Evolutionary conservation across 2,329 filamentous ascomycete species (phyloP).

Genomic region (Neophaeococcomyces mojaviensis): DNA sequence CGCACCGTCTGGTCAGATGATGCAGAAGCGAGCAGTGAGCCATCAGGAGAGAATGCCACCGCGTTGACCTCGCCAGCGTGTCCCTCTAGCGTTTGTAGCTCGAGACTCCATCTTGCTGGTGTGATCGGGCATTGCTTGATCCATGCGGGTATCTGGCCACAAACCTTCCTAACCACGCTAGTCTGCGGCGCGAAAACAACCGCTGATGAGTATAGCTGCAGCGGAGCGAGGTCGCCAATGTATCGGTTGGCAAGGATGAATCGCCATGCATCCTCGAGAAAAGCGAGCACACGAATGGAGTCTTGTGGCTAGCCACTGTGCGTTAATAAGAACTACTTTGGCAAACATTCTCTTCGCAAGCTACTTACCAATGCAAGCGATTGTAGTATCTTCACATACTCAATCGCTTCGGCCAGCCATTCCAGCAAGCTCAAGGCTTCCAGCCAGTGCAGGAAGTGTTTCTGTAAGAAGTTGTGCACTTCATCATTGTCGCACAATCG

Average conservation of each 20-base stretch:
- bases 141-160: constrained; percentile 14
- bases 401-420: constrained; percentile 14
- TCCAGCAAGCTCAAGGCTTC: constrained; percentile 24
- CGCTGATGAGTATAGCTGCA: constrained; percentile 31
- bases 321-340: neutral
- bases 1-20: constrained; percentile 7
- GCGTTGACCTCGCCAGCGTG: constrained; percentile 15
- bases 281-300: constrained; percentile 13
- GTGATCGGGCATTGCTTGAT: constrained; percentile 8
- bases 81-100: constrained; percentile 23
- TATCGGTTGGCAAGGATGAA: constrained; percentile 27
- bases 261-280: constrained; percentile 27
- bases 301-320: constrained; percentile 5
- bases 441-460: no score
- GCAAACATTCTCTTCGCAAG: neutral
- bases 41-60: constrained; percentile 20
- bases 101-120: constrained; percentile 17
- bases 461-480: constrained; percentile 16
- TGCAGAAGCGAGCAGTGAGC: constrained; percentile 17
- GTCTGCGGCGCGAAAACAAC: constrained; percentile 31
- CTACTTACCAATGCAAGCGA: constrained; percentile 11
- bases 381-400: constrained; percentile 15
- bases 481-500: constrained; percentile 5
- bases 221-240: constrained; percentile 27
- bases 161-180: constrained; percentile 25